Base-by-base conservation (phyloP, 2,329 filamentous ascomycete genomes). In the Neofusicoccum sp. region DNA sequence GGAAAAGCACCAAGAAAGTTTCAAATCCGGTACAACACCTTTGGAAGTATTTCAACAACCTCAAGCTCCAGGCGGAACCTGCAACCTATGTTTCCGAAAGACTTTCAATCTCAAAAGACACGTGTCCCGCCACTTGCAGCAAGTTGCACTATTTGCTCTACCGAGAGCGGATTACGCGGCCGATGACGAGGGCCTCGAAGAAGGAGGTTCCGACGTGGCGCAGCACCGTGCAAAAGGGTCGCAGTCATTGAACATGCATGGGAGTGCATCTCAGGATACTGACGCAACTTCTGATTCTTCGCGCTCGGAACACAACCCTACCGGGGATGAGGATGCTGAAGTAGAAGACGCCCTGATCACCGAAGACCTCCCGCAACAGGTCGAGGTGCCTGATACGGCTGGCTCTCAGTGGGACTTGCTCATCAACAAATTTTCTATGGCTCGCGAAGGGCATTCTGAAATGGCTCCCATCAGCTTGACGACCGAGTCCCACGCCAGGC, bases 121-220 rank as follows among this genome's bases (percentile, higher is more conserved):
- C 53, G 51, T 65, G 3, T 54, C 60, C 14, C 60, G 58, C 3
- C 62, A 65, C 58, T 40, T 63, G 14, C 14, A 63, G 33, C 60
- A 65, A 30, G 60, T 63, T 33, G 38, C 63, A 6, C 12, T 63
- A 11, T 65, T 63, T 47, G 63, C 62, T 26, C 26, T 65, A 6
- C 57, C 63, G 14, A 54, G 61, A 43, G 33, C 26, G 9, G 47
- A 62, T 24, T 38, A 60, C 7, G 33, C 34, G 3, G 33, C 48
- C 30, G 56, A 33, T 11, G n/a, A 16, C n/a, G 51, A 56, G 7
- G 9, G 2, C 2, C 11, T 30, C 5, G 11, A 38, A 24, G 48
- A 36, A 38, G 24, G 9, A 4, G 31, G 38, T n/a, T 53, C 48
- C 2, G 20, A 40, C 14, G 20, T 12, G n/a, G 48, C 48, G 6